Conservation (phyloP, 2,329 filamentous ascomycete species). For the Neofusicoccum ribis region DNA sequence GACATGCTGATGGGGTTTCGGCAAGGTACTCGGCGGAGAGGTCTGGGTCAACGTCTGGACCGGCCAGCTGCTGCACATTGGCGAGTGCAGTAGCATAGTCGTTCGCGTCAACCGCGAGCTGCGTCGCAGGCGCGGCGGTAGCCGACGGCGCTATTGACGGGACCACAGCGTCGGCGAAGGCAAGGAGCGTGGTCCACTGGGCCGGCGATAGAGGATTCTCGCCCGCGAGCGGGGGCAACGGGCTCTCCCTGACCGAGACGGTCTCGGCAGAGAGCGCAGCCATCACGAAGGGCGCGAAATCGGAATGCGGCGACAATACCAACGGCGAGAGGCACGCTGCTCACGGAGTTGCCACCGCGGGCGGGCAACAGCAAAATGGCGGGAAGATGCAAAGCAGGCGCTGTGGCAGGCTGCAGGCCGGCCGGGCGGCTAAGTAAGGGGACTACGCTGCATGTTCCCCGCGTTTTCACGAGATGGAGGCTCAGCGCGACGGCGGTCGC, state of each 20-base stretch:
- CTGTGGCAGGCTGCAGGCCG: not conserved
- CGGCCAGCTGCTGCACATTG: slow-evolving; percentile 30
- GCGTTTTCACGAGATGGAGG: slow-evolving; percentile 12
- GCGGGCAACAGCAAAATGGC: not conserved
- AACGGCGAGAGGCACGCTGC: slow-evolving; percentile 1
- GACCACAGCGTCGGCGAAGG: slow-evolving; percentile 59
- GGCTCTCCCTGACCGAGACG: slow-evolving; percentile 22
- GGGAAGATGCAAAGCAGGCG: not conserved
- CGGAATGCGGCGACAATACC: not conserved
- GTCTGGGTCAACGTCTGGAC: slow-evolving; percentile 41
- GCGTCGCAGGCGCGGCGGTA: slow-evolving; percentile 36
- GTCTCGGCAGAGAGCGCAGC: not conserved
- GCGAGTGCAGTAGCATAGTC: slow-evolving; percentile 52
- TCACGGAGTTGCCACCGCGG: not conserved
- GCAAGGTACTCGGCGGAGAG: slow-evolving; percentile 49
- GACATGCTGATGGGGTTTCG: slow-evolving; percentile 53
- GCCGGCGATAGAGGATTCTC: slow-evolving; percentile 52
- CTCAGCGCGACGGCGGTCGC: not conserved
- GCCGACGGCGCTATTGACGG: slow-evolving; percentile 56
- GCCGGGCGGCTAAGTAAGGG: slow-evolving; percentile 11
- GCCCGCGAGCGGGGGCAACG: slow-evolving; percentile 49
- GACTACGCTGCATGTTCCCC: slow-evolving; percentile 4
- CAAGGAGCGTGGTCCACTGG: slow-evolving; percentile 61
- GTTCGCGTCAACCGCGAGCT: slow-evolving; percentile 51
- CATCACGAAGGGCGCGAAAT: not conserved